Evolutionary conservation across 129 eudicot genomes (phyloP).

Genomic region (Flaveria bidentis): DNA sequence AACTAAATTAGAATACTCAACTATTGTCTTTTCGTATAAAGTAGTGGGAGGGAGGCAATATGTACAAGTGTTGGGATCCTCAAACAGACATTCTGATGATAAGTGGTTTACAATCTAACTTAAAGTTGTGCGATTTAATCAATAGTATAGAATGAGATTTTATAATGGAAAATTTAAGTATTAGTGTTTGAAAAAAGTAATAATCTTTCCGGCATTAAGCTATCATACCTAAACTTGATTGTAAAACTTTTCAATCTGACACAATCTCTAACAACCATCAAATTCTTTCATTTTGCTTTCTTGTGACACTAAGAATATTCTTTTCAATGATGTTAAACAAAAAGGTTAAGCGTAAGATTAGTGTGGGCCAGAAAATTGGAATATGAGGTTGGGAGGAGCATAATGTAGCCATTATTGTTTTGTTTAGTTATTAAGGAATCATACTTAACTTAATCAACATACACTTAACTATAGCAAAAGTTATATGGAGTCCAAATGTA

Average conservation of each 20-base stretch:
- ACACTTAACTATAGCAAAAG: slow-evolving; percentile 5
- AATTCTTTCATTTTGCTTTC: slow-evolving; percentile 20
- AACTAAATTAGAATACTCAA: too few relatives aligned
- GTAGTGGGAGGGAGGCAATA: too few relatives aligned
- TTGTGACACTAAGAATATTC: slow-evolving; percentile 36
- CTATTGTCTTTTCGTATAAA: too few relatives aligned
- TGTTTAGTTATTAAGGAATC: slow-evolving; percentile 34
- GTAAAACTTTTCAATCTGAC: background rate
- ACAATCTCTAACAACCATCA: slow-evolving; percentile 24
- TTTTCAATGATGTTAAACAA: slow-evolving; percentile 20
- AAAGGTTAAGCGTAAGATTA: slow-evolving; percentile 27
- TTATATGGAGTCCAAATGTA: slow-evolving; percentile 19
- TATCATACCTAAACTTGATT: background rate
- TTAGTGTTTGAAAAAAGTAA: too few relatives aligned
- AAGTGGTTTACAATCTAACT: too few relatives aligned
- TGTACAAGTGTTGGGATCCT: too few relatives aligned
- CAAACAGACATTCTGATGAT: too few relatives aligned
- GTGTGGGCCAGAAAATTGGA: slow-evolving; percentile 38
- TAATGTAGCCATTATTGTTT: slow-evolving; percentile 29
- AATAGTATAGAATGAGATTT: too few relatives aligned
- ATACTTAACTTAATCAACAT: slow-evolving; percentile 25
- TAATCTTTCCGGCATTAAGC: background rate
- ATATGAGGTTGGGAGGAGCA: slow-evolving; percentile 30
- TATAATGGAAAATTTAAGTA: too few relatives aligned
- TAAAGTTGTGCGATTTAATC: too few relatives aligned